Percentiles rank a stretch among this genome's conserved stretches.
These are phyloP conservation scores for Rhodamnia argentea DNA, from an alignment of 345 rosid species.

Conservation along the genomic window DNA sequence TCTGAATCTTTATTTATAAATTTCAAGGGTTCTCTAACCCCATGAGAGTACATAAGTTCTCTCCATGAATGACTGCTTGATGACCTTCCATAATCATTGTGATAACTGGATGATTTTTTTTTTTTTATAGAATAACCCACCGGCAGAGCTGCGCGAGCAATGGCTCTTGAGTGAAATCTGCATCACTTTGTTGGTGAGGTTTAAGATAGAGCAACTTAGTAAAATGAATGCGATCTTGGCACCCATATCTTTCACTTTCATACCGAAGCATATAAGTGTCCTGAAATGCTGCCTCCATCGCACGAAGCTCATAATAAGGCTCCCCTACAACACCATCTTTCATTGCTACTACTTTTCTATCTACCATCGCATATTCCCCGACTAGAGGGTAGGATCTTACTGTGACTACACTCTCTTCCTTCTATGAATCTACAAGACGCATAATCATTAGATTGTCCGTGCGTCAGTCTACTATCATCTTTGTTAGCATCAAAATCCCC, in stretches of 20 bases:
- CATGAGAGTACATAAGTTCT: constrained; percentile 15
- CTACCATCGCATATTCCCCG: constrained; percentile 12
- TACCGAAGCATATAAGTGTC: constrained; percentile 8
- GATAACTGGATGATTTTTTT: constrained; percentile 14
- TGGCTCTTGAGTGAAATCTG: constrained; percentile 22
- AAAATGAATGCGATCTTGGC: constrained; percentile 16
- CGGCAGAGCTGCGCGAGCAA: constrained; percentile 8
- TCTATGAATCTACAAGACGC: constrained; percentile 14
- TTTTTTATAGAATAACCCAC: constrained; percentile 17
- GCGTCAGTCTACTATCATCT: constrained; percentile 12
- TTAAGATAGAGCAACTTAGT: constrained; percentile 9
- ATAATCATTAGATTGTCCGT: constrained; percentile 20
- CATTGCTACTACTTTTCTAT: constrained; percentile 14
- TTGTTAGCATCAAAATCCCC: constrained; percentile 12
- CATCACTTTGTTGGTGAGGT: constrained; percentile 23
- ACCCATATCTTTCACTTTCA: constrained; percentile 21
- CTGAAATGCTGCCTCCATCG: constrained; percentile 4
- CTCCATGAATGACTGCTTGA: constrained; percentile 13
- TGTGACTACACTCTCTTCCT: constrained; percentile 22
- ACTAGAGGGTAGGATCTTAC: constrained; percentile 6
- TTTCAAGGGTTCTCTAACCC: constrained; percentile 19
- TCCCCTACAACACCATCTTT: too few species aligned
- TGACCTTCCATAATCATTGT: constrained; percentile 24
- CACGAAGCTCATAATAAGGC: constrained; percentile 23
- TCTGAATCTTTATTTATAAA: constrained; percentile 21